These are phyloP conservation scores for Fusarium protoensiforme DNA, from an alignment of 2,329 filamentous ascomycete species.

Conservation along the genomic window DNA sequence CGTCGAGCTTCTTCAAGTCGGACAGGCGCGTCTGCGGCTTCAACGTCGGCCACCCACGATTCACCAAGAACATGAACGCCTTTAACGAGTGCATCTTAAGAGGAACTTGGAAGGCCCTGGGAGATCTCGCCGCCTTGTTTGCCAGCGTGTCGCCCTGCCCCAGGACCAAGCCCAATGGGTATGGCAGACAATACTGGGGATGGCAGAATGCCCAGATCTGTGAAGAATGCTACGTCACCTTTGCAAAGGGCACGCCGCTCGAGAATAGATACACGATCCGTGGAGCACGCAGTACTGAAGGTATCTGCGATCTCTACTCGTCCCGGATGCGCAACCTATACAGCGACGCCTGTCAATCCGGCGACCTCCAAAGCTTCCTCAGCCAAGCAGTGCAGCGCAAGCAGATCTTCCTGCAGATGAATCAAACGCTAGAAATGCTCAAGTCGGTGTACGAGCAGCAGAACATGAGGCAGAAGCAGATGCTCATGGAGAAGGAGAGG, in stretches of 20 bases:
- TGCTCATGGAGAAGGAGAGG: background rate
- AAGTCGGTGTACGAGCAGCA: background rate
- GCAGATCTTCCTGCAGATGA: background rate
- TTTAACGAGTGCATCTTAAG: background rate
- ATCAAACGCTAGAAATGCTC: background rate
- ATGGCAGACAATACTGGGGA: background rate
- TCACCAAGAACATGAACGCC: background rate
- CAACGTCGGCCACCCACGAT: background rate
- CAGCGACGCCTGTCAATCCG: background rate
- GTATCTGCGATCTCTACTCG: background rate
- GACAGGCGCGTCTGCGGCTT: background rate
- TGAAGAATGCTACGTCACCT: background rate
- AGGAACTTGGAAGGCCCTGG: background rate
- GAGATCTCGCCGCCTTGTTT: background rate
- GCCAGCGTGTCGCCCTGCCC: background rate
- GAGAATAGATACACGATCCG: background rate
- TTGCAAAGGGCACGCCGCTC: background rate
- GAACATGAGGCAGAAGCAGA: background rate
- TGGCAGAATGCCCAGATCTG: background rate
- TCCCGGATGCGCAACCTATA: background rate
- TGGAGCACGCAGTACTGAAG: background rate
- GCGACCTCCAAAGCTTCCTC: background rate
- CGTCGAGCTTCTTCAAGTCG: background rate
- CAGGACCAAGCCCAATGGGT: background rate
- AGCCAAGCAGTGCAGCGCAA: background rate